Evolutionary conservation across 2,329 filamentous ascomycete genomes (phyloP), one percentile per base, ranked within the genome.

Genomic region (Aspergillus sp.): DNA sequence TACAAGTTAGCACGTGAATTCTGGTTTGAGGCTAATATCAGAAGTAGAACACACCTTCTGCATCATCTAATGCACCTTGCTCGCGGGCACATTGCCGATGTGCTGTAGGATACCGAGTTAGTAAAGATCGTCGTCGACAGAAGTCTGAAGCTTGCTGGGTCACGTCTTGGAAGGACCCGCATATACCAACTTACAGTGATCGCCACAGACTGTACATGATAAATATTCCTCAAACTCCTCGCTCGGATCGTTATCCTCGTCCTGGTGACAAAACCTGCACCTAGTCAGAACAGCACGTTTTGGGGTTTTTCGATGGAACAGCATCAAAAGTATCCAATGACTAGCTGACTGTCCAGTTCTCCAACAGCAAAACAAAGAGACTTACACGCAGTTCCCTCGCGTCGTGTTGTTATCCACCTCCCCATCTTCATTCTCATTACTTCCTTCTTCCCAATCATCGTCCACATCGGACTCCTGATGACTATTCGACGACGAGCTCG

Each of bases 21-120:
- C 18, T 18, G 32, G 20, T 31, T 22, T 52, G 18, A 22, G 22
- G 47, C 24, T 20, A 55, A 54, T 20, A 29, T 29, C 9, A 49
- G 49, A 22, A 52, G 22, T 45, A 9, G 24, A 18, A 55, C 62
- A 55, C 83, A 92, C 90, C 85, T 74, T 88, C 84, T 62, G 86
- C 84, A 64, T 82, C 77, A 67, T 79, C 80, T 68, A 90, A 78
- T 64, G 85, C 85, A 60, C 85, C 85, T 73, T 86, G 85, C 73
- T 90, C 85, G 71, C 89, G 87, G 59, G 92, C 93, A 78, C 94
- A 97, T 84, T 95, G 90, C 75, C 90, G 88, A 81, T 98, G 94
- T 71, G 92, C 94, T 96, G 80, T 73, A 75, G 77, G 70, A 73
- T 75, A 76, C 80, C 77, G 80, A 80, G 71, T 75, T 63, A 73